Evolutionary conservation across 352 stramenopile species (phyloP).

Genomic region (Phytophthora syringae): DNA sequence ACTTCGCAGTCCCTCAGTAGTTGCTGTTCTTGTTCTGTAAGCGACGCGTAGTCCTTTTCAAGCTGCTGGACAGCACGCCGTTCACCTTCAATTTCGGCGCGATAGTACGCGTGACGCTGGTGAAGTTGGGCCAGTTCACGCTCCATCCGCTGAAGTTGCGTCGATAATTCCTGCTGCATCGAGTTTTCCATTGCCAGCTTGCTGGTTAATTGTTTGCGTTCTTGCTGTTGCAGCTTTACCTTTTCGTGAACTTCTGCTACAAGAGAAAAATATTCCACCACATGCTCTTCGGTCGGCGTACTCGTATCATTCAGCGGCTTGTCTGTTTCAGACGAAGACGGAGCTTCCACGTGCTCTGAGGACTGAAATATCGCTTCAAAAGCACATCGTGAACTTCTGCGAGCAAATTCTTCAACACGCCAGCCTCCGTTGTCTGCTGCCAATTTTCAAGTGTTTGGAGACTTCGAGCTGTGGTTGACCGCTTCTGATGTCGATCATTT

Average conservation of each 20-base stretch:
- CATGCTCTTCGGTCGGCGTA: not conserved
- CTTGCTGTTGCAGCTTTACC: slow-evolving; percentile 21
- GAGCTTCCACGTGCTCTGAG: not conserved
- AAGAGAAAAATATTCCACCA: slow-evolving; percentile 29
- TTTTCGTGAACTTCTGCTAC: slow-evolving; percentile 28
- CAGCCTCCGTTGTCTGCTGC: slow-evolving; percentile 21
- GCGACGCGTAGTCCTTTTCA: slow-evolving; percentile 55
- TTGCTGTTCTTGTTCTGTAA: slow-evolving; percentile 51
- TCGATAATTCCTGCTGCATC: slow-evolving; percentile 45
- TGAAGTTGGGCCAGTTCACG: slow-evolving; percentile 45
- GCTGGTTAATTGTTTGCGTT: slow-evolving; percentile 23
- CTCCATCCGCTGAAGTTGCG: slow-evolving; percentile 42
- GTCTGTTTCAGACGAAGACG: not conserved
- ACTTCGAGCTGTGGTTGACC: slow-evolving; percentile 33
- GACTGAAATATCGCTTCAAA: slow-evolving; percentile 16
- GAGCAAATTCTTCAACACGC: slow-evolving; percentile 35
- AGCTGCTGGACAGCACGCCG: slow-evolving; percentile 42
- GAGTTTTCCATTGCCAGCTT: slow-evolving; percentile 58
- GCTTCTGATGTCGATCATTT: slow-evolving; percentile 9
- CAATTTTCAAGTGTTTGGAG: slow-evolving; percentile 43
- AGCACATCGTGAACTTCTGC: slow-evolving; percentile 21
- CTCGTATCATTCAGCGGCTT: not conserved
- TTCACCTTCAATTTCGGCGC: slow-evolving; percentile 52
- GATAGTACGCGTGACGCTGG: slow-evolving; percentile 40
- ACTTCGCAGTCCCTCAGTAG: slow-evolving; percentile 53